Conservation (phyloP, 169 alveolate genomes). For the Condylostoma magnum region DNA sequence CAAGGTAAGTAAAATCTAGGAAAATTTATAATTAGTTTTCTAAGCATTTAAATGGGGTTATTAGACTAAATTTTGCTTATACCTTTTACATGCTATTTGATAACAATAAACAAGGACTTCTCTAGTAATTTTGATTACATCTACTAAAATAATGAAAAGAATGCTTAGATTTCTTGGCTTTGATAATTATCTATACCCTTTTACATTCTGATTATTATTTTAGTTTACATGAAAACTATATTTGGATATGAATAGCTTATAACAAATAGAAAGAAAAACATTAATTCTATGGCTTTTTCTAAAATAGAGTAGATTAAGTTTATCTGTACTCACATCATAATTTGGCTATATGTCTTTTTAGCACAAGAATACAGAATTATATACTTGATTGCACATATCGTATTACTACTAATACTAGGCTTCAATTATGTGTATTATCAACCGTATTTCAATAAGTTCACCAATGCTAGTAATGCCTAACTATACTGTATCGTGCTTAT, state of each 20-base stretch:
- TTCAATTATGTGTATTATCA: background rate
- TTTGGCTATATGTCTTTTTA: background rate
- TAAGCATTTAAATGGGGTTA: too few relatives aligned
- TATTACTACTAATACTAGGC: background rate
- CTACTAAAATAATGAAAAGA: too few relatives aligned
- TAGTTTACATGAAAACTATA: background rate
- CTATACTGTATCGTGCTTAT: background rate
- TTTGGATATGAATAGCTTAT: conserved; percentile 20
- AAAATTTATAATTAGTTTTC: too few relatives aligned
- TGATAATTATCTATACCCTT: too few relatives aligned
- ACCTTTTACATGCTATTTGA: too few relatives aligned
- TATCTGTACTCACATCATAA: background rate
- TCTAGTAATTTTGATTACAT: too few relatives aligned
- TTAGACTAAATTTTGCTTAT: too few relatives aligned
- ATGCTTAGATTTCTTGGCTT: too few relatives aligned
- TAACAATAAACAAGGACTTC: too few relatives aligned
- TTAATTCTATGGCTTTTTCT: conserved; percentile 11
- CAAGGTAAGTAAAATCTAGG: too few relatives aligned
- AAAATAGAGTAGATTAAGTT: background rate
- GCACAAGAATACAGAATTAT: background rate
- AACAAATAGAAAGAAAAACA: background rate
- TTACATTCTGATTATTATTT: background rate
- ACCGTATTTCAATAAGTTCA: conserved; percentile 9
- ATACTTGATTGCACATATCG: background rate
- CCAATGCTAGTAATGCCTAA: background rate